phyloP scores from a whole-genome alignment of 345 rosid genomes.

The Angophora floribunda region DNA sequence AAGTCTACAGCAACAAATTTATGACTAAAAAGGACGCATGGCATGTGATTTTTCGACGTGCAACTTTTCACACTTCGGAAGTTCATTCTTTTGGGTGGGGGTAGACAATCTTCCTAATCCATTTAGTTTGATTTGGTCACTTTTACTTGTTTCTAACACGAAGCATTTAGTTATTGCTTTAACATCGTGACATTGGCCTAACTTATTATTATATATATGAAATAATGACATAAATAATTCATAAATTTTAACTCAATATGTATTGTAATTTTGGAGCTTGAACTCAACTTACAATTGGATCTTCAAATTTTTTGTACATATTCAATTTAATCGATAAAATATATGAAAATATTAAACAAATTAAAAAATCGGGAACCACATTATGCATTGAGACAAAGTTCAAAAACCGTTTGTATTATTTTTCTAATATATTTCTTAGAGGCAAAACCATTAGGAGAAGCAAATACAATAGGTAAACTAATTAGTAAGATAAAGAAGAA shows the following conservation, averaged over 20 bases:
- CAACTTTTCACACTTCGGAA: neutral
- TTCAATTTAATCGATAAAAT: rapidly evolving
- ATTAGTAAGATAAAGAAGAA: neutral
- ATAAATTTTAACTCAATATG: rapidly evolving
- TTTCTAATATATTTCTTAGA: no score
- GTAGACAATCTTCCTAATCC: neutral
- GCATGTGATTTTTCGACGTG: neutral
- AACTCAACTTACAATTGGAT: no score
- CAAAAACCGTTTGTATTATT: no score
- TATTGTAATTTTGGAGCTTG: no score
- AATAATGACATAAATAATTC: rapidly evolving
- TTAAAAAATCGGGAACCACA: rapidly evolving
- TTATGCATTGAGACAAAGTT: no score
- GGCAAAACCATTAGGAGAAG: no score
- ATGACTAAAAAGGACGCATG: neutral
- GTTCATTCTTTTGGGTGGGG: neutral
- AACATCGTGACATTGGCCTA: neutral
- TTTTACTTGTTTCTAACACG: neutral
- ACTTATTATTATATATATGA: neutral
- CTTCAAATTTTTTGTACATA: neutral
- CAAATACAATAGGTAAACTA: no score
- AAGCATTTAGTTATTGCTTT: neutral
- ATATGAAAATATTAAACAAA: rapidly evolving
- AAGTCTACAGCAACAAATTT: neutral
- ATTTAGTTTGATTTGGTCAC: neutral